phyloP scores from a whole-genome alignment of 257 asterid species.

The Solanum verrucosum region DNA sequence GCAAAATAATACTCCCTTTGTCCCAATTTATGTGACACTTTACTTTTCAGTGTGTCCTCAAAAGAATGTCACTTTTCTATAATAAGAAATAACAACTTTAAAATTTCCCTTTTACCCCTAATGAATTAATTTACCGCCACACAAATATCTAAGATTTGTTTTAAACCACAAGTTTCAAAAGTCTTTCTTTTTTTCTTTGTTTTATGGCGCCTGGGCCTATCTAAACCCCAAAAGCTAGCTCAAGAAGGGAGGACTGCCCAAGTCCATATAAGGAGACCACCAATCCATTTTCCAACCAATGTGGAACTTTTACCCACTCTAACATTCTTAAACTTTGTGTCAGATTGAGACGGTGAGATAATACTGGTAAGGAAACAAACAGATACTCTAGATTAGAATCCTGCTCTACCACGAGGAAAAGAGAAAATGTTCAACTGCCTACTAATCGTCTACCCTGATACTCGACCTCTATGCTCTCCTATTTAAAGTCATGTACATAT shows the following conservation, averaged over 20 bases:
- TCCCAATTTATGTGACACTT: neutral
- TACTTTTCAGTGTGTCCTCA: neutral
- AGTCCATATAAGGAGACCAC: too few species aligned
- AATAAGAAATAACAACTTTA: neutral
- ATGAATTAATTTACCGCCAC: neutral
- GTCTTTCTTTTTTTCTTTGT: neutral
- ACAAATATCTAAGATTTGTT: neutral
- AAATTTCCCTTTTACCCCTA: too few species aligned
- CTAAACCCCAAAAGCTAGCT: too few species aligned
- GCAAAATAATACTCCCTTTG: neutral
- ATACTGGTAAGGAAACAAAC: too few species aligned
- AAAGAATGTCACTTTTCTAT: neutral
- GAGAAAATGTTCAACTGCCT: too few species aligned
- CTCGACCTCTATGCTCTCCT: neutral
- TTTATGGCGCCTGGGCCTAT: too few species aligned
- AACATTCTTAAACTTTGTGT: neutral
- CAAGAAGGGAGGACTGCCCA: too few species aligned
- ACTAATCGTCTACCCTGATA: neutral
- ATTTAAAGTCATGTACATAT: neutral
- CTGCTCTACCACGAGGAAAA: too few species aligned
- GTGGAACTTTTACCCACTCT: too few species aligned
- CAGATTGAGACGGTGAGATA: too few species aligned
- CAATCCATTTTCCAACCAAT: too few species aligned
- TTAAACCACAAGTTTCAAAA: neutral
- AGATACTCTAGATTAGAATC: too few species aligned